Evolutionary conservation across 177 flowering plant species (phyloP).

Genomic region (Vitis hybrid): DNA sequence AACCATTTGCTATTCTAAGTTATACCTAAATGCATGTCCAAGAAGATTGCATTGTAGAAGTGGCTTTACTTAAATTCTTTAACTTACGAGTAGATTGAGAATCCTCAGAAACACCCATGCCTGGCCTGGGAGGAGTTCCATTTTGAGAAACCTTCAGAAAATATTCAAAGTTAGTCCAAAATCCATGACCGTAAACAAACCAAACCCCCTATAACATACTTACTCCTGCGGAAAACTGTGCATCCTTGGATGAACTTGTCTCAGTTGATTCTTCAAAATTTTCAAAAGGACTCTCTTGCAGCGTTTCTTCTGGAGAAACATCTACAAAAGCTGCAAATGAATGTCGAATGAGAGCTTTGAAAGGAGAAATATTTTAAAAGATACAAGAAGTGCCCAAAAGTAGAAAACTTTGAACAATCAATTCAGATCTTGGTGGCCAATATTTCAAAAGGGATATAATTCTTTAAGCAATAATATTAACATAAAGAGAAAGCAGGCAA

Average conservation of each 20-base stretch:
- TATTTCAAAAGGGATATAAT: too few relatives aligned
- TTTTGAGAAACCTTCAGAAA: conserved; percentile 55
- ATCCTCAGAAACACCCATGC: conserved; percentile 24
- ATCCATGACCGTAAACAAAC: not conserved
- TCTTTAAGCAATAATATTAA: too few relatives aligned
- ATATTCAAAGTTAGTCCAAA: conserved; percentile 7
- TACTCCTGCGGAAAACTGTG: conserved; percentile 41
- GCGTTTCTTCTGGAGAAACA: conserved; percentile 78
- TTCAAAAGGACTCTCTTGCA: conserved; percentile 48
- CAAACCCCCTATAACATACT: conserved; percentile 17
- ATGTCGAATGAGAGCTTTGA: not conserved
- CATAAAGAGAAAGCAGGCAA: too few relatives aligned
- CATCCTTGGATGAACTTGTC: conserved; percentile 38
- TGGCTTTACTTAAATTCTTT: not conserved
- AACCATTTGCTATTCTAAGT: too few relatives aligned
- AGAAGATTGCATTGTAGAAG: too few relatives aligned
- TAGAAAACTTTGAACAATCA: too few relatives aligned
- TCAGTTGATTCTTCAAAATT: conserved; percentile 38
- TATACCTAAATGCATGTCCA: too few relatives aligned
- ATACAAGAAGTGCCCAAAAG: not conserved
- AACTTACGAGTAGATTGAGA: conserved; percentile 52
- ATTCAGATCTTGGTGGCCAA: too few relatives aligned
- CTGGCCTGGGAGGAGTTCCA: conserved; percentile 58
- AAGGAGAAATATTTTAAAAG: not conserved
- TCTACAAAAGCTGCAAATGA: conserved; percentile 79